Evolutionary conservation across 139 green algal species (phyloP), one percentile per base, ranked within the genome.

Genomic region (Eudorina sp.): DNA sequence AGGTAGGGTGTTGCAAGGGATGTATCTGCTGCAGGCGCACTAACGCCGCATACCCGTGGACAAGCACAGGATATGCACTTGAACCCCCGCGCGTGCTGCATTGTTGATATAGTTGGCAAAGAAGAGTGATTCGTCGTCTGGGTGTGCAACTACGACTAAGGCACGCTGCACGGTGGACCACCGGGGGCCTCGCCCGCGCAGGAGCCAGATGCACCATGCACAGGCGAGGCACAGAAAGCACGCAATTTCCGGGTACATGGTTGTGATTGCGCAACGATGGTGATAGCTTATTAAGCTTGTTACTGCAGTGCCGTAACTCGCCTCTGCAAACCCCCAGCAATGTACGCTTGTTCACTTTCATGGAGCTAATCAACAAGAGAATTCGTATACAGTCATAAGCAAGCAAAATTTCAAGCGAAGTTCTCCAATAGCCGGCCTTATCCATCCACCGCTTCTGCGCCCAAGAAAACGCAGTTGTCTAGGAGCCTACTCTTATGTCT

Each of bases 51-150:
- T 27, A 79, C 82, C 66, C 31, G 82, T 92, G 3, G 92, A 95
- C 3, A 95, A 75, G 84, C 92, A 95, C 23, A 95, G 76, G 0
- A 95, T n/a, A 51, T 73, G 75, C 27, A 92, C 62, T 1, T 48
- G 11, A 6, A 58, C 34, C 6, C 73, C 81, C 1, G 38, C 31
- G 1, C 16, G 29, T 1, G 11, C 25, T 23, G 92, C 58, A 13
- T 29, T 23, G 0, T 43, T 25, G 0, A 96, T 3, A 0, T 76
- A 79, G 19, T 85, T 90, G 1, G 89, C 82, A 66, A 96, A 96
- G 80, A 96, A 96, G 73, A 96, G 94, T 31, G 89, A 86, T 78
- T 96, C 93, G 68, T 96, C 93, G 72, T 96, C 93, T 40, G 93
- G 93, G 62, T 96, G 93, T 21, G 93, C 93, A 3, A 91, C 84